These are phyloP conservation scores for Pestalotiopsis sp. DNA, from an alignment of 2,329 filamentous ascomycete species.

Conservation along the genomic window DNA sequence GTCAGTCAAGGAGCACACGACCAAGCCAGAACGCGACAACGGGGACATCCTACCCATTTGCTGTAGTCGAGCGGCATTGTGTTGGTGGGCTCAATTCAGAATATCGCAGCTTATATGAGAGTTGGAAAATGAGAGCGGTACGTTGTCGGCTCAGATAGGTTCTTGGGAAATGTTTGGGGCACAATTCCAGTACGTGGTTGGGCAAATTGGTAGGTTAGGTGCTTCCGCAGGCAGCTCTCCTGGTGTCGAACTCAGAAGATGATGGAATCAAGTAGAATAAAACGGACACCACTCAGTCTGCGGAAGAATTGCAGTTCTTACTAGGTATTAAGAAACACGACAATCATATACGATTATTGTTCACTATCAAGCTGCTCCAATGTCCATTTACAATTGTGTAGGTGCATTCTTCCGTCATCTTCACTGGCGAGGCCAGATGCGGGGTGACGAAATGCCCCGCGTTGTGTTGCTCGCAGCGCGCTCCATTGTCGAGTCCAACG, in stretches of 20 bases:
- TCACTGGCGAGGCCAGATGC: not conserved
- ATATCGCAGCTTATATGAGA: constrained; percentile 4
- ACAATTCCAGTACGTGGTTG: not conserved
- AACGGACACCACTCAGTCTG: not conserved
- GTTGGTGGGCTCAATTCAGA: not conserved
- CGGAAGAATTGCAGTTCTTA: not conserved
- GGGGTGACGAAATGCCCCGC: constrained; percentile 11
- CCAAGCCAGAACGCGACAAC: not conserved
- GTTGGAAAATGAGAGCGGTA: not conserved
- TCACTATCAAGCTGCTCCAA: not conserved
- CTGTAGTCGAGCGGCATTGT: constrained; percentile 62
- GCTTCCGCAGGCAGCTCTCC: not conserved
- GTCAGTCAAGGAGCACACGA: constrained; percentile 7
- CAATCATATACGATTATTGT: not conserved
- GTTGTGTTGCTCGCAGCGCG: not conserved
- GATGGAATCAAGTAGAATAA: not conserved
- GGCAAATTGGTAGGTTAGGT: constrained; percentile 4
- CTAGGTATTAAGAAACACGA: not conserved
- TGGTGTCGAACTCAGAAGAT: not conserved
- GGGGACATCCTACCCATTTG: constrained; percentile 61
- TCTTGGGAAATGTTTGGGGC: not conserved
- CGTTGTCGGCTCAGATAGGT: not conserved
- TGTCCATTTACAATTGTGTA: not conserved
- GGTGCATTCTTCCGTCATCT: not conserved
- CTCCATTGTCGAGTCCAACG: not conserved